Evolutionary conservation across 2,329 filamentous ascomycete species (phyloP).

Genomic region (Davidsoniella australis): DNA sequence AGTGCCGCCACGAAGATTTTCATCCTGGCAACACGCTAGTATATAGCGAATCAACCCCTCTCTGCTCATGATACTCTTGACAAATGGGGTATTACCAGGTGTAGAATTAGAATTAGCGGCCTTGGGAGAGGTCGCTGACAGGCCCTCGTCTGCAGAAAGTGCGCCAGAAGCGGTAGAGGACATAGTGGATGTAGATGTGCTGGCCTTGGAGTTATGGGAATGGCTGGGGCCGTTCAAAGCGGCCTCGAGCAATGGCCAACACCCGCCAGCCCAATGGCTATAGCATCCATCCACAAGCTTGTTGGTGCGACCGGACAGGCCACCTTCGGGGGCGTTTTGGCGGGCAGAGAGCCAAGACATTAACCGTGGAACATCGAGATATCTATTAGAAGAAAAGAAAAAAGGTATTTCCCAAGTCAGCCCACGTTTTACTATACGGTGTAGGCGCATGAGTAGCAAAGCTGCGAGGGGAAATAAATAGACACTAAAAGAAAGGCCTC

Average conservation of each 20-base stretch:
- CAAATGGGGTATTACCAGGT: conserved; percentile 16
- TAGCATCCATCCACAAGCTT: conserved; percentile 98
- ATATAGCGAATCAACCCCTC: conserved; percentile 82
- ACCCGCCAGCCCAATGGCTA: conserved; percentile 92
- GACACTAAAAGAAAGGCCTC: too few relatives aligned
- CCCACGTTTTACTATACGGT: background rate
- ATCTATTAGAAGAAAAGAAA: conserved; percentile 26
- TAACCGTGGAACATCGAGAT: conserved; percentile 60
- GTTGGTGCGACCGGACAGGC: conserved; percentile 86
- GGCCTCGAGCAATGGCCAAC: conserved; percentile 81
- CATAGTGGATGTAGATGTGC: background rate
- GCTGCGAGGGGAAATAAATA: background rate
- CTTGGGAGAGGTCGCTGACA: conserved; percentile 5
- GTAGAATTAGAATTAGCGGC: background rate
- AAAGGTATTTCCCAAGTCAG: background rate
- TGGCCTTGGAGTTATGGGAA: conserved; percentile 5
- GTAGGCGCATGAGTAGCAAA: background rate
- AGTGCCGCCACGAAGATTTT: conserved; percentile 33
- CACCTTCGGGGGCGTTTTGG: conserved; percentile 81
- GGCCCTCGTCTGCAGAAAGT: conserved; percentile 1
- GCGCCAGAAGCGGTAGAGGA: background rate
- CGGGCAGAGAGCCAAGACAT: conserved; percentile 78
- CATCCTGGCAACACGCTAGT: conserved; percentile 69
- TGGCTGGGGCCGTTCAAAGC: conserved; percentile 39
- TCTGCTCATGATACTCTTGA: conserved; percentile 52